Conservation (phyloP, 805 yeast species). For the Schwanniomyces occidentalis region DNA sequence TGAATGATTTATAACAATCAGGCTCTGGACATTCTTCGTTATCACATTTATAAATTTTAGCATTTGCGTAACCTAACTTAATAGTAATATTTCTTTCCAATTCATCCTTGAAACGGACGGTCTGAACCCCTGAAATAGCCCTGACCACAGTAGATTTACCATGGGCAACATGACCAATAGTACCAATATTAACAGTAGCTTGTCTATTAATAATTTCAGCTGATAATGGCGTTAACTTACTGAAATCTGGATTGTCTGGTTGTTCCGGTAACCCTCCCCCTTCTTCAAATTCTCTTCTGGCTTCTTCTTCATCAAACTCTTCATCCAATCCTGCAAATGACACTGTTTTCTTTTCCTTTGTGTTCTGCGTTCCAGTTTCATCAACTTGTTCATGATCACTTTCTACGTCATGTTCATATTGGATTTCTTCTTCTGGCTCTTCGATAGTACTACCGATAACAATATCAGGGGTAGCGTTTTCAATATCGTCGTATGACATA, state of each 20-base stretch:
- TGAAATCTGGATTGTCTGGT: slow-evolving; percentile 84
- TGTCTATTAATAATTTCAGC: slow-evolving; percentile 98
- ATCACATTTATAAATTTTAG: slow-evolving; percentile 93
- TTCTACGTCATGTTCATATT: slow-evolving; percentile 55
- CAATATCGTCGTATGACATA: slow-evolving; percentile 77
- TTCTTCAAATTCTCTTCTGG: slow-evolving; percentile 86
- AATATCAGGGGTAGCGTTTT: slow-evolving; percentile 82
- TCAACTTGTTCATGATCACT: slow-evolving; percentile 47
- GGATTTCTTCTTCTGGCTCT: slow-evolving; percentile 36
- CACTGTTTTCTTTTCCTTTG: slow-evolving; percentile 64
- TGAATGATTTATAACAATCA: slow-evolving; percentile 90
- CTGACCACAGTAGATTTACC: slow-evolving; percentile 93
- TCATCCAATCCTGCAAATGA: slow-evolving; percentile 74
- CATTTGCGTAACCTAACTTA: slow-evolving; percentile 98
- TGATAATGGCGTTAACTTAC: slow-evolving; percentile 78
- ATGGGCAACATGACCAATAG: slow-evolving; percentile 95
- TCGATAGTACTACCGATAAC: slow-evolving; percentile 61
- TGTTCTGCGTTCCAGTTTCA: slow-evolving; percentile 39
- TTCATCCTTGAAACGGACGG: slow-evolving; percentile 98
- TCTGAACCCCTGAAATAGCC: slow-evolving; percentile 97
- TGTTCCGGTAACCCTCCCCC: slow-evolving; percentile 99
- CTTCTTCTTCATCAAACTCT: slow-evolving; percentile 72
- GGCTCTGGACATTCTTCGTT: slow-evolving; percentile 88
- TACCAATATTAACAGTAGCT: slow-evolving; percentile 98
- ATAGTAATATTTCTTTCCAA: slow-evolving; percentile 98